Percentiles rank a stretch among this genome's conserved stretches.
These are phyloP conservation scores for Didymella pomorum DNA, from an alignment of 2,329 filamentous ascomycete genomes.

Conservation along the genomic window DNA sequence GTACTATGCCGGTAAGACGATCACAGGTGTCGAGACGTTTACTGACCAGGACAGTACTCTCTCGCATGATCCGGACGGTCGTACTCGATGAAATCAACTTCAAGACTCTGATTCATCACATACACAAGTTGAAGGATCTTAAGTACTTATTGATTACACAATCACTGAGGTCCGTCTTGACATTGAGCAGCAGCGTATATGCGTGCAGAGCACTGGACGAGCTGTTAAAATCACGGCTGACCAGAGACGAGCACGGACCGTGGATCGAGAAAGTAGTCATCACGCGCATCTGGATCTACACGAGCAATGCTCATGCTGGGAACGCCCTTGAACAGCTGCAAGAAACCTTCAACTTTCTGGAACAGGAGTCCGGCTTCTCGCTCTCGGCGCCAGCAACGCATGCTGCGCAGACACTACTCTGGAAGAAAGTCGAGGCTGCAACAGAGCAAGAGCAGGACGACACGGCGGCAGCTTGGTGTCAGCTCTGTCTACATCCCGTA, in stretches of 20 bases:
- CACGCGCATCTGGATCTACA: conserved; percentile 71
- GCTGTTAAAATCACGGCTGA: conserved; percentile 67
- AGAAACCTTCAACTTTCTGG: conserved; percentile 57
- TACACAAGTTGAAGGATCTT: conserved; percentile 66
- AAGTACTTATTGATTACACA: conserved; percentile 28
- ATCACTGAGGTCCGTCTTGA: not conserved
- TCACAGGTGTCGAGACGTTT: not conserved
- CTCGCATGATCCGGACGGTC: conserved; percentile 67
- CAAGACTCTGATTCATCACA: conserved; percentile 70
- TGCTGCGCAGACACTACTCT: conserved; percentile 76
- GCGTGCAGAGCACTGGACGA: conserved; percentile 65
- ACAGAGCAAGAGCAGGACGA: conserved; percentile 63
- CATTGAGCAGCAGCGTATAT: conserved; percentile 41
- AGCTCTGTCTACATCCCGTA: conserved; percentile 69
- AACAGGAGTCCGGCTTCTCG: conserved; percentile 55
- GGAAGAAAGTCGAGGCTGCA: conserved; percentile 75
- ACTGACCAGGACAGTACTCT: conserved; percentile 58
- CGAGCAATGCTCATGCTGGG: conserved; percentile 53
- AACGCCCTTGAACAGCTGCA: conserved; percentile 52
- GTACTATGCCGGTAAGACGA: conserved; percentile 52
- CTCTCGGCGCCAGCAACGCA: conserved; percentile 69
- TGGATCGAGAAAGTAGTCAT: conserved; percentile 77
- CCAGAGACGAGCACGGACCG: conserved; percentile 57
- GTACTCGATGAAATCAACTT: conserved; percentile 70
- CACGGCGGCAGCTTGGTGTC: conserved; percentile 74